phyloP scores from a whole-genome alignment of 306 rosid genomes.

The Hippophae rhamnoides region DNA sequence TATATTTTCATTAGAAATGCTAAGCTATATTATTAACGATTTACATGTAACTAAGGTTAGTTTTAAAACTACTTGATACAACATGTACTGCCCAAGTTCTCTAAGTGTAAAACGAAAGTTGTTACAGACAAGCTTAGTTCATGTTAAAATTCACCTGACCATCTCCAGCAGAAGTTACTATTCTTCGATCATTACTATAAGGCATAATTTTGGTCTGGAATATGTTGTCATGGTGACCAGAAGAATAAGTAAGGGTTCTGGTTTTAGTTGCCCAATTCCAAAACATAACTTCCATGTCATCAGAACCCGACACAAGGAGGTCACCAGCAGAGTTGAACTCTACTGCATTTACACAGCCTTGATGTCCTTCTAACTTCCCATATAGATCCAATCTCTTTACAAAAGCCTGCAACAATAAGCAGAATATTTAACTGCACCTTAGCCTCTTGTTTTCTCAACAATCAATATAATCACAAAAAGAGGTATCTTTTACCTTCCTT shows the following conservation, averaged over 20 bases:
- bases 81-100: too few species aligned
- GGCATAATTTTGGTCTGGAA: slow-evolving; percentile 48
- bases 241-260: slow-evolving; percentile 27
- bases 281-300: slow-evolving; percentile 36
- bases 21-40: background rate
- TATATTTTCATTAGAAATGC: background rate
- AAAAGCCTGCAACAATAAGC: slow-evolving; percentile 31
- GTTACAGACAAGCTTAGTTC: background rate
- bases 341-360: slow-evolving; percentile 42
- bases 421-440: background rate
- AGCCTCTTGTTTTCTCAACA: too few species aligned
- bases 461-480: slow-evolving; percentile 5
- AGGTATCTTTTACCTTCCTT: too few species aligned
- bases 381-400: slow-evolving; percentile 34
- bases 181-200: slow-evolving; percentile 27
- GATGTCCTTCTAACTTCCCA: slow-evolving; percentile 37
- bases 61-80: too few species aligned
- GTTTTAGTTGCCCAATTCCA: slow-evolving; percentile 45
- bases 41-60: too few species aligned
- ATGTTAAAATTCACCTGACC: slow-evolving; percentile 34
- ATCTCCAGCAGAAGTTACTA: slow-evolving; percentile 51
- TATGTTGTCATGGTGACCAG: slow-evolving; percentile 38
- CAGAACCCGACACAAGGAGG: slow-evolving; percentile 48
- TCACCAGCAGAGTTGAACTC: slow-evolving; percentile 54
- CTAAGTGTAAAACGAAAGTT: too few species aligned